Evolutionary conservation across 1,284 basidiomycete genomes (phyloP), one percentile per base, ranked within the genome.

Genomic region (Ceratobasidium sp.): DNA sequence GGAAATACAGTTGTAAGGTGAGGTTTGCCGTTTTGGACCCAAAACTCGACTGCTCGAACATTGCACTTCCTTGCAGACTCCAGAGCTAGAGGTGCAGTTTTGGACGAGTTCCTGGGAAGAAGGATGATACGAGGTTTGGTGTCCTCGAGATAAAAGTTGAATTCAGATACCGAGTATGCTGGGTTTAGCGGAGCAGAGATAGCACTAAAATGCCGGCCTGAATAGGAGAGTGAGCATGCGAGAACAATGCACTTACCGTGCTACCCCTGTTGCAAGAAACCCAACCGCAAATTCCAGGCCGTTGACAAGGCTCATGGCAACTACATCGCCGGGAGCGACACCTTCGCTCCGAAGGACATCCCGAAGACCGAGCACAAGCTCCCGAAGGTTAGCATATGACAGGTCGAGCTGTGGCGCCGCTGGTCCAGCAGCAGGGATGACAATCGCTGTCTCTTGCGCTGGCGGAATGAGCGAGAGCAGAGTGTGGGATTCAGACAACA

Each of bases 181-280:
- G 81, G 80, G 71, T 82, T 82, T 30, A 82, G 79, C 50, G 81
- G 81, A 18, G 81, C 81, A 35, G 81, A 81, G 30, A 81, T 81
- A n/a, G 81, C 81, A 23, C 81, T 82, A 33, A 5, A 57, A n/a
- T 23, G 23, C 46, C 46, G 18, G 12, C 33, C 16, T 55, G n/a
- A n/a, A 68, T 69, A 27, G 38, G 33, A 54, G 33, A 33, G 14
- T 33, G 30, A 59, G 60, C 27, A 20, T 64, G 33, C 41, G 12
- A 41, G 69, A 68, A 44, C 14, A 16, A 52, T 44, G 12, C 8
- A 71, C 80, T 65, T 30, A 81, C 81, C 81, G 77, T 14, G 81
- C 78, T 16, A 79, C 77, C 14, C 81, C 81, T 14, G 81, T 82
- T 1, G 80, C 81, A 77, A 82, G 50, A 57, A 82, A 82, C 38